Conservation (phyloP, 202 grass and related monocot genomes). For the Saccharum hybrid region DNA sequence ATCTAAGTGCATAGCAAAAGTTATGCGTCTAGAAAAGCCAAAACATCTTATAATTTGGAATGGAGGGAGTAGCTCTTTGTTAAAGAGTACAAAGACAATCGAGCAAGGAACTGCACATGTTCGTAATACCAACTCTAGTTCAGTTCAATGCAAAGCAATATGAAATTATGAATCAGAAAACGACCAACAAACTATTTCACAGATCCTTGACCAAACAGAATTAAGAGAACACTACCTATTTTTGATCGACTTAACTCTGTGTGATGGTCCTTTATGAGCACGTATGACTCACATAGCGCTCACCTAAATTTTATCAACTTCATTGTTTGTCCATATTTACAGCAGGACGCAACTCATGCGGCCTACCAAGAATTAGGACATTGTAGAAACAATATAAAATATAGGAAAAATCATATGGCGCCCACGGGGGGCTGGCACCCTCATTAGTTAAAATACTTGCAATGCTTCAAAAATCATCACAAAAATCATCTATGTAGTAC, state of each 20-base stretch:
- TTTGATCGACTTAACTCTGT: background rate
- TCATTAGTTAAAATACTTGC: too few species aligned
- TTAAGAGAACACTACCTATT: too few species aligned
- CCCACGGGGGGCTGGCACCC: too few species aligned
- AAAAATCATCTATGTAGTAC: too few species aligned
- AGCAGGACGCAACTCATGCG: slow-evolving; percentile 41
- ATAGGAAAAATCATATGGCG: too few species aligned
- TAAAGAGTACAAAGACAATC: background rate
- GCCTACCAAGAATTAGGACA: slow-evolving; percentile 62
- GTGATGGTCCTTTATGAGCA: slow-evolving; percentile 50
- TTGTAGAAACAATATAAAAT: background rate
- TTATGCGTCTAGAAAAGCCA: too few species aligned
- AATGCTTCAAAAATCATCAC: too few species aligned
- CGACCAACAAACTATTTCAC: too few species aligned
- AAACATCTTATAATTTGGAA: background rate
- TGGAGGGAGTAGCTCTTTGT: background rate
- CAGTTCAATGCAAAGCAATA: background rate
- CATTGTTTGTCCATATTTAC: slow-evolving; percentile 58
- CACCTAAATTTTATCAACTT: slow-evolving; percentile 23
- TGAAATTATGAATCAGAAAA: too few species aligned
- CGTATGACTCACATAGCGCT: slow-evolving; percentile 16
- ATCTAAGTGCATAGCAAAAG: too few species aligned
- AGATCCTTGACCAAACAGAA: too few species aligned
- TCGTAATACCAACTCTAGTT: background rate
- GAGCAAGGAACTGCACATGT: background rate